Evolutionary conservation across 352 stramenopile species (phyloP).

Genomic region (Pythium scleroteichum): DNA sequence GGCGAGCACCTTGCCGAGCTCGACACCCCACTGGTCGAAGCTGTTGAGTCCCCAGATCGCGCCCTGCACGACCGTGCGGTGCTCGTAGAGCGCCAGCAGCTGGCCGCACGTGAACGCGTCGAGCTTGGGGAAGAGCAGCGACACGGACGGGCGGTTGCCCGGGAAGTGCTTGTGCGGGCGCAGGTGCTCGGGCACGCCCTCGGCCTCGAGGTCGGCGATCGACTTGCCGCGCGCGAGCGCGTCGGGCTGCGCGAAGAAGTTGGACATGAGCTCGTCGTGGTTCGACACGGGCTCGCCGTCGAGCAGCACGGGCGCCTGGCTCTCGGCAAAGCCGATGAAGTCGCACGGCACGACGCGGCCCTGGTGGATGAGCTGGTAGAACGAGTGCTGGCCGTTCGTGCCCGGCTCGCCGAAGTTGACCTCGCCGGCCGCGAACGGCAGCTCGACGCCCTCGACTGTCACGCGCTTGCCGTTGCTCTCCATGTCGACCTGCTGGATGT

Average conservation of each 20-base stretch:
- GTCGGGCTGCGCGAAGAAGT: slow-evolving; percentile 99
- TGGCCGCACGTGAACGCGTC: slow-evolving; percentile 95
- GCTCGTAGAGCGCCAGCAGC: slow-evolving; percentile 98
- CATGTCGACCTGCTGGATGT: slow-evolving; percentile 99
- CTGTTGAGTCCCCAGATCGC: slow-evolving; percentile 99
- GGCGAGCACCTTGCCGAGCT: slow-evolving; percentile 98
- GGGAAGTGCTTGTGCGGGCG: slow-evolving; percentile 96
- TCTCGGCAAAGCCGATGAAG: slow-evolving; percentile 98
- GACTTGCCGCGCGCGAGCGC: slow-evolving; percentile 97
- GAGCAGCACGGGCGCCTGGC: slow-evolving; percentile 85
- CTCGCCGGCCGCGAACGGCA: slow-evolving; percentile 95
- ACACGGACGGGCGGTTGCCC: slow-evolving; percentile 97
- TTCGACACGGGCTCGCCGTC: slow-evolving; percentile 91
- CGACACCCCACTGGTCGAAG: slow-evolving; percentile 98
- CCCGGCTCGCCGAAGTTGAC: slow-evolving; percentile 98
- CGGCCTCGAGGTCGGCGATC: slow-evolving; percentile 90
- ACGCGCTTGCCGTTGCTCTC: slow-evolving; percentile 99
- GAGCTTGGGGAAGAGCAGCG: slow-evolving; percentile 96
- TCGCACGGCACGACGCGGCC: slow-evolving; percentile 96
- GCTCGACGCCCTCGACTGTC: slow-evolving; percentile 89
- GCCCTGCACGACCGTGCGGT: slow-evolving; percentile 96
- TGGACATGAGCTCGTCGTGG: slow-evolving; percentile 99
- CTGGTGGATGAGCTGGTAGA: slow-evolving; percentile 99
- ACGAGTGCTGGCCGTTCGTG: slow-evolving; percentile 98
- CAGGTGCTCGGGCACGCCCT: slow-evolving; percentile 92